Conservation (phyloP, 768 basidiomycete genomes). For the Piloderma croceum region DNA sequence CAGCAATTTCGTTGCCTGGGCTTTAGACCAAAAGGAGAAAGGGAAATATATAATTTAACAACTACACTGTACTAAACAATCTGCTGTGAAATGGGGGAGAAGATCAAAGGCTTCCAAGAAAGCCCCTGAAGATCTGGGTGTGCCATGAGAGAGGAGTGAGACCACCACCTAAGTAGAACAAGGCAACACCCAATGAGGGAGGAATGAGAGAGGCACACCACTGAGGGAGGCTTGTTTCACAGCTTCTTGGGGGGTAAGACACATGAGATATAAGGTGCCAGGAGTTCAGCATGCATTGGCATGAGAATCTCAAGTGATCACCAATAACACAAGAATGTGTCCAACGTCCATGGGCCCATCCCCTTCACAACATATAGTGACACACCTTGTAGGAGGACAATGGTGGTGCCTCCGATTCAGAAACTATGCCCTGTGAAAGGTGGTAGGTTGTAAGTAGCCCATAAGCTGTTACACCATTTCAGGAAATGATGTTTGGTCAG, state of each 20-base stretch:
- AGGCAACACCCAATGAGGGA: background rate
- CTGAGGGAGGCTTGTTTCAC: background rate
- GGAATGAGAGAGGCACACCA: background rate
- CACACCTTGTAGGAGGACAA: constrained; percentile 13
- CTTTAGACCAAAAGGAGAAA: background rate
- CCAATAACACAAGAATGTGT: constrained; percentile 23
- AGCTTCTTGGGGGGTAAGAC: background rate
- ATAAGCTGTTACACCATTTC: constrained; percentile 14
- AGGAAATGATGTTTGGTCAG: constrained; percentile 11
- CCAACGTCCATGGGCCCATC: constrained; percentile 20
- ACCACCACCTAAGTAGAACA: background rate
- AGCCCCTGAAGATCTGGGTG: no score
- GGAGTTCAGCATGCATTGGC: background rate
- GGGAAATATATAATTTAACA: background rate
- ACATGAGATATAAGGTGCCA: no score
- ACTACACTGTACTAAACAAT: background rate
- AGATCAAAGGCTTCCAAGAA: no score
- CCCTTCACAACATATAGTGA: constrained; percentile 17
- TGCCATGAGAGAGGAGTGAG: background rate
- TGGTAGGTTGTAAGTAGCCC: constrained; percentile 2
- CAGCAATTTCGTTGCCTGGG: no score
- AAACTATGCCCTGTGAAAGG: constrained; percentile 17
- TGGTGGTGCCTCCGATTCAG: constrained; percentile 24
- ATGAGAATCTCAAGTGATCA: constrained; percentile 4
- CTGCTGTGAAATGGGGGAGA: background rate